Base-by-base conservation (phyloP, 176 grass and related monocot genomes). In the Hyparrhenia diplandra region DNA sequence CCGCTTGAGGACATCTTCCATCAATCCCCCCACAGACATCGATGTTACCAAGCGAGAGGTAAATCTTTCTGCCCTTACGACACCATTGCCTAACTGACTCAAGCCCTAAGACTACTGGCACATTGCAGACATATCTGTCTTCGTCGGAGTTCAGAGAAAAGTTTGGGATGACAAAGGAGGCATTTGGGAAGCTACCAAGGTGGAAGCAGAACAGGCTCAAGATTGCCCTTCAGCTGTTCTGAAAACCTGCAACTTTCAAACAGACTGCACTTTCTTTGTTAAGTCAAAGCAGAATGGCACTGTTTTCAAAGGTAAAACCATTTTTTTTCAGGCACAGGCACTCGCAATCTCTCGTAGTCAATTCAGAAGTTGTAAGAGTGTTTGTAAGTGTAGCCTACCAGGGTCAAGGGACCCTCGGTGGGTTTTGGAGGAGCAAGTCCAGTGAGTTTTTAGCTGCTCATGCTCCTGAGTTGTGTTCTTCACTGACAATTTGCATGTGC, bases 171-270 rank as follows among this genome's bases (percentile, higher is more conserved):
- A 61, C 90, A 75, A 99, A 99, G 77, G 96, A 99, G 71, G 87
- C 86, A 85, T 99, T 99, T 35, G 83, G 43, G 0, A 99, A 99
- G 84, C 88, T 99, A 85, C 92, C 96, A 32, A 99, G 81, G 84
- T 99, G 96, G 96, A 95, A 95, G 80, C 96, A 99, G 79, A 99
- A 89, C 59, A 99, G 92, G 87, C 87, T 95, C 27, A 99, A 99
- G 87, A 93, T 93, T 51, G 92, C 88, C 41, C 96, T 99, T 64
- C 90, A 95, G 76, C 72, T 99, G 29, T 99, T 99, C 80, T 95
- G 64, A 98, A 98, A 80, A 36, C 61, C 16, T 67, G 10, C 21
- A 58, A 46, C 71, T 36, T n/a, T n/a, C n/a, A n/a, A n/a, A n/a
- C 30, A 71, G 34, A 9, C 34, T 18, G 41, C 4, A 0, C 52